Conservation (phyloP, 129 eudicot species). For the Tanacetum coccineum region DNA sequence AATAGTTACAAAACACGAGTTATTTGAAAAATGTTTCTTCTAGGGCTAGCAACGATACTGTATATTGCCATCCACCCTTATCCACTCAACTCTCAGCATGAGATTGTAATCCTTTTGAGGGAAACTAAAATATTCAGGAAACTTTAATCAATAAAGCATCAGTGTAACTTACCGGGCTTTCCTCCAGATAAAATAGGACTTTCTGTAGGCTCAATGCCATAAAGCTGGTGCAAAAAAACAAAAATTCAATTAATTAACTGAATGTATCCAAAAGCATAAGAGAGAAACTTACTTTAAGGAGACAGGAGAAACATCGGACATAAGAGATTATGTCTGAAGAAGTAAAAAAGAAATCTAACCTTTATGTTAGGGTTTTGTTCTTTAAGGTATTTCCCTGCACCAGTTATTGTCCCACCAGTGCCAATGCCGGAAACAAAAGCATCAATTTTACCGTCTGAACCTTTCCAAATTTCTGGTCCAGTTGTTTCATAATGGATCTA, state of each 20-base stretch:
- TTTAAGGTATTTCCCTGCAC: constrained; percentile 72
- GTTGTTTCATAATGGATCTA: background rate
- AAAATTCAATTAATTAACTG: constrained; percentile 5
- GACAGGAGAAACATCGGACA: constrained; percentile 6
- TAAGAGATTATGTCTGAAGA: background rate
- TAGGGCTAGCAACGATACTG: no score
- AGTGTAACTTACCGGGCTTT: constrained; percentile 72
- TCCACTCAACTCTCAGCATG: background rate
- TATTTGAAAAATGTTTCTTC: no score
- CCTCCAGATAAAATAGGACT: constrained; percentile 89
- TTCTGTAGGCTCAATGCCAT: constrained; percentile 79
- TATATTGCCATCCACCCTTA: background rate
- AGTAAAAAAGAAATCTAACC: constrained; percentile 41
- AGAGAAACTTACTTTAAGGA: background rate
- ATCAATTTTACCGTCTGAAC: constrained; percentile 70
- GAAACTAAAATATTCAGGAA: background rate
- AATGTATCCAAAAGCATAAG: background rate
- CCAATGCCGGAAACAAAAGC: constrained; percentile 88
- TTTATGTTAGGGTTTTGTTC: constrained; percentile 72
- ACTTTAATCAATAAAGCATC: constrained; percentile 7
- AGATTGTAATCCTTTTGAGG: constrained; percentile 1
- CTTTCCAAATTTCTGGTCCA: constrained; percentile 70
- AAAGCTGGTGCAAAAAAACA: constrained; percentile 33
- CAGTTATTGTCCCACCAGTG: constrained; percentile 91
- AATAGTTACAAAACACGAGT: background rate